Conservation (phyloP, 345 rosid genomes). For the Populus euphratica region DNA sequence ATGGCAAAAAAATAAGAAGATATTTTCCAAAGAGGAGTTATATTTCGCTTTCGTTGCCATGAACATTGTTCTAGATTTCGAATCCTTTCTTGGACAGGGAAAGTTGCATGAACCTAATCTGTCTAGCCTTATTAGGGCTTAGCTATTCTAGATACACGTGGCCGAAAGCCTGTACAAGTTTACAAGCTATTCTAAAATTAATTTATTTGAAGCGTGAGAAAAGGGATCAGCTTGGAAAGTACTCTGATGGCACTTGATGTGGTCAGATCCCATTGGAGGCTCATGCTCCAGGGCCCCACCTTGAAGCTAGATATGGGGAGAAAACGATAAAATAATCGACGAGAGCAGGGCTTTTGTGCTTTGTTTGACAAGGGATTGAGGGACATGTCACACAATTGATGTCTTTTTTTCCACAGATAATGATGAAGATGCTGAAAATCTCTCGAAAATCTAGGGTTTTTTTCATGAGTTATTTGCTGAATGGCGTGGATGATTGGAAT, state of each 20-base stretch:
- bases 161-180: neutral
- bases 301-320: neutral
- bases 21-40: neutral
- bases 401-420: neutral
- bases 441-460: too few relatives aligned
- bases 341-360: neutral
- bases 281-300: constrained; percentile 13
- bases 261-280: constrained; percentile 15
- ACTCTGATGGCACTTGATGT: neutral
- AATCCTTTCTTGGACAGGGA: neutral
- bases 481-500: too few relatives aligned
- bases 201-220: neutral
- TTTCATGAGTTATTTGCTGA: too few relatives aligned
- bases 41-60: neutral
- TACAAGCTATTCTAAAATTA: too few relatives aligned
- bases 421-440: too few relatives aligned
- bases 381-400: neutral
- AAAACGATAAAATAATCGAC: neutral
- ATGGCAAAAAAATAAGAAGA: neutral
- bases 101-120: constrained; percentile 4
- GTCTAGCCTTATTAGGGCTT: neutral
- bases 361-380: neutral
- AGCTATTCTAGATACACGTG: constrained; percentile 7
- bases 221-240: neutral
- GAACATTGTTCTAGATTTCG: neutral